Percentiles rank a stretch among this genome's conserved stretches.
Conservation (phyloP, 352 stramenopile species). For the Blastocystis sp. region DNA sequence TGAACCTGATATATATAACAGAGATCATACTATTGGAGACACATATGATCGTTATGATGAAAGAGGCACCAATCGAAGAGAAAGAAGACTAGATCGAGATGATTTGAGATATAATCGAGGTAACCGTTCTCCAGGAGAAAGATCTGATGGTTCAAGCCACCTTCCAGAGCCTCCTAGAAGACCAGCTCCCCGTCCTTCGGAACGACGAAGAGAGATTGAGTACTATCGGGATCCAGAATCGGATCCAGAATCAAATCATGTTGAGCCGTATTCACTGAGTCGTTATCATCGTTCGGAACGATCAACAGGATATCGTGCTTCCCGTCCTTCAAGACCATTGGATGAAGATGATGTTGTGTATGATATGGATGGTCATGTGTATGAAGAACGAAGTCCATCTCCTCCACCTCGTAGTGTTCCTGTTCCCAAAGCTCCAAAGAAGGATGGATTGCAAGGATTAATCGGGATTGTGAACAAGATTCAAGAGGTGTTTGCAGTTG, state of each 20-base stretch:
- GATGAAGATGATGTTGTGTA: slow-evolving; percentile 22
- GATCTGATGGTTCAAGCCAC: neutral
- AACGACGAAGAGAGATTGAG: neutral
- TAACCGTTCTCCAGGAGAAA: neutral
- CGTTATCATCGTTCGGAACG: neutral
- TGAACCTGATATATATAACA: neutral
- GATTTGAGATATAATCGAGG: neutral
- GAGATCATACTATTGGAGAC: neutral
- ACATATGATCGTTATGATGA: neutral
- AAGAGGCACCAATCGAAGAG: no score
- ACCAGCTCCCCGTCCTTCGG: neutral
- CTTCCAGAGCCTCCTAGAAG: neutral
- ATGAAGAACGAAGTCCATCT: neutral
- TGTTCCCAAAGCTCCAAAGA: slow-evolving; percentile 61
- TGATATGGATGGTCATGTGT: neutral
- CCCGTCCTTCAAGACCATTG: neutral
- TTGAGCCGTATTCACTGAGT: neutral
- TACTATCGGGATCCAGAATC: neutral
- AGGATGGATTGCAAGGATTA: slow-evolving; percentile 85
- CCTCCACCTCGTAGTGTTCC: neutral
- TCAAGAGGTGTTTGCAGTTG: slow-evolving; percentile 93
- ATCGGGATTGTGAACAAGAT: slow-evolving; percentile 99
- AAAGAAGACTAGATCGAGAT: no score
- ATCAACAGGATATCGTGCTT: neutral
- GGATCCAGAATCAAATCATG: neutral